Conservation (phyloP, 225 moss, liverwort and hornwort species). For the Anthoceros angustus region DNA sequence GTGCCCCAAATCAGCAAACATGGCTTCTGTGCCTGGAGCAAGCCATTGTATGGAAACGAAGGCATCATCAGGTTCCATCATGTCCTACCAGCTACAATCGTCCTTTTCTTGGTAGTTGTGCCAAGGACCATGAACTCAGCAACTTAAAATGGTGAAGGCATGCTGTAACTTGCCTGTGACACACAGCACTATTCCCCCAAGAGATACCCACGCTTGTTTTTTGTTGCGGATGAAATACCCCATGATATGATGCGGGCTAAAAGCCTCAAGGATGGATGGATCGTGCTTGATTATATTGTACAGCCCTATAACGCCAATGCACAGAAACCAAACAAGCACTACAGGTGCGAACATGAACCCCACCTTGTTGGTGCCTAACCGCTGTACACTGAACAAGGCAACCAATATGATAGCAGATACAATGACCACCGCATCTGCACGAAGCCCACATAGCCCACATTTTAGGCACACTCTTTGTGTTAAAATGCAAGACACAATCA, state of each 20-base stretch:
- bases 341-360: neutral
- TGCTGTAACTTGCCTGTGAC: neutral
- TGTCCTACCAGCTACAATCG: too few species aligned
- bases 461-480: too few species aligned
- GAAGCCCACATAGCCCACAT: neutral
- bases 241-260: neutral
- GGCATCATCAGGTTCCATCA: too few species aligned
- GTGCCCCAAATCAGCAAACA: conserved; percentile 94
- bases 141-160: neutral
- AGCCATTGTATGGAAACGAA: neutral
- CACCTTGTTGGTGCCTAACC: neutral
- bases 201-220: neutral
- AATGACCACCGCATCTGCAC: conserved; percentile 1
- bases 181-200: neutral
- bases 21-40: conserved; percentile 69
- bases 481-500: too few species aligned
- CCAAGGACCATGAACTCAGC: neutral
- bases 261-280: neutral
- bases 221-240: conserved; percentile 1
- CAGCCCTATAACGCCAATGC: neutral
- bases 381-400: neutral
- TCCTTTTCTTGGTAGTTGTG: too few species aligned
- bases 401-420: neutral
- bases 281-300: conserved; percentile 1
- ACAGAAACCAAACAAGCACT: neutral